Evolutionary conservation across 192 early-diverging fungal species (phyloP).

Genomic region (Linnemannia schmuckeri): DNA sequence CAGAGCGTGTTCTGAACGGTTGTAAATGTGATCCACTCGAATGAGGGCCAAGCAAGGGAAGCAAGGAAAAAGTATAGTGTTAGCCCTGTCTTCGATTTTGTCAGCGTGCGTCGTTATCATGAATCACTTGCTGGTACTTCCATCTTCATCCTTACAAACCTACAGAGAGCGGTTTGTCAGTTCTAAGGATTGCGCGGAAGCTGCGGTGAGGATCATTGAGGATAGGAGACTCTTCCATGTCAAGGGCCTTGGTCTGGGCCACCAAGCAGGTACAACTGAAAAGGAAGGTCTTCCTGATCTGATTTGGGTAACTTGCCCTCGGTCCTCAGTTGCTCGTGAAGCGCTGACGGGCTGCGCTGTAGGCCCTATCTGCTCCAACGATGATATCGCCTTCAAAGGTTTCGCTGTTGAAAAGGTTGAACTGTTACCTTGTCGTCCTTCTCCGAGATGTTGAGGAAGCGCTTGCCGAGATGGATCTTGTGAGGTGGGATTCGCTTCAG

Average conservation of each 20-base stretch:
- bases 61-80: neutral
- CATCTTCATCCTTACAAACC: neutral
- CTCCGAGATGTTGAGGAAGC: conserved; percentile 9
- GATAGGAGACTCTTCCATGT: neutral
- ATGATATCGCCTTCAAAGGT: conserved; percentile 3
- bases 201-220: neutral
- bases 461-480: conserved; percentile 17
- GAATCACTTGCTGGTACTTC: too few species aligned
- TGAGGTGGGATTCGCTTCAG: neutral
- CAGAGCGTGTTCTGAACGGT: neutral
- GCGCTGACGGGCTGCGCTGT: neutral
- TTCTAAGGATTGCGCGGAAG: neutral
- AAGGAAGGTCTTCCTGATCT: neutral
- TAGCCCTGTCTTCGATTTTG: too few species aligned
- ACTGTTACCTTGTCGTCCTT: neutral
- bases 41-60: too few species aligned
- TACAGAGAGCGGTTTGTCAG: conserved; percentile 11
- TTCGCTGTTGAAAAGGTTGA: neutral
- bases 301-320: neutral
- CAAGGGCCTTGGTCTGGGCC: neutral
- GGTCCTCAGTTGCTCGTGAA: neutral
- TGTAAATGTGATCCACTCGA: conserved; percentile 22
- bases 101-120: too few species aligned
- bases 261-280: conserved; percentile 1
- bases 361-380: conserved; percentile 2